A percentile compares a stretch with the other conserved stretches of the same genome.
Evolutionary conservation across 331 rosid genomes (phyloP).

Genomic region (Prunus yedoensis): DNA sequence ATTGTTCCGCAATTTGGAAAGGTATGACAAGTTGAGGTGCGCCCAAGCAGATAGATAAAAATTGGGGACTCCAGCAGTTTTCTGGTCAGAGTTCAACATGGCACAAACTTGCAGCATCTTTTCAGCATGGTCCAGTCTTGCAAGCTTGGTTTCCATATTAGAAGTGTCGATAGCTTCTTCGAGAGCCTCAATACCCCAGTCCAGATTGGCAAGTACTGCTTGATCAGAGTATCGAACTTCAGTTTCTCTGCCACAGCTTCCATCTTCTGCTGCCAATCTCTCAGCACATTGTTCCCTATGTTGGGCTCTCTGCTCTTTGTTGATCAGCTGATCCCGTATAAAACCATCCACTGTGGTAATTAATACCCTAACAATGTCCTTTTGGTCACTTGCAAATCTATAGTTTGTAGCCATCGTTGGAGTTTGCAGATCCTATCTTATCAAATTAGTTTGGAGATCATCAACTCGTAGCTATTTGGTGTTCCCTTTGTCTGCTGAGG

Average conservation of each 20-base stretch:
- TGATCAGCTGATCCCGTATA: conserved; percentile 58
- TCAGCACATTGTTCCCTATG: conserved; percentile 91
- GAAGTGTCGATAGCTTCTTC: conserved; percentile 86
- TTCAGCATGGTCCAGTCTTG: conserved; percentile 76
- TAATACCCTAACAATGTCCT: conserved; percentile 59
- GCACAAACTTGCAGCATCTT: conserved; percentile 95
- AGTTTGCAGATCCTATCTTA: neutral
- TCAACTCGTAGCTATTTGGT: conserved; percentile 5
- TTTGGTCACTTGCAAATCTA: conserved; percentile 65
- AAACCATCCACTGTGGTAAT: conserved; percentile 57
- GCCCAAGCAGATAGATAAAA: conserved; percentile 96
- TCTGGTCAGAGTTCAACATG: conserved; percentile 64
- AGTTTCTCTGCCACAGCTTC: conserved; percentile 48
- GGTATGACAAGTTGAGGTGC: conserved; percentile 70
- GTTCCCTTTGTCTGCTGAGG: conserved; percentile 8
- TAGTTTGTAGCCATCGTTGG: conserved; percentile 49
- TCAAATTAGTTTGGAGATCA: conserved; percentile 17
- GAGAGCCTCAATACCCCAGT: conserved; percentile 95
- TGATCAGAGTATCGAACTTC: conserved; percentile 91
- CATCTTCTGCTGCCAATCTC: conserved; percentile 91
- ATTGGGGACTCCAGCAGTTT: conserved; percentile 93
- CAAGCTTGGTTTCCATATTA: conserved; percentile 82
- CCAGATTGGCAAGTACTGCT: conserved; percentile 86
- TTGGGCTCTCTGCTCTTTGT: conserved; percentile 61
- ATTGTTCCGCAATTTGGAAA: conserved; percentile 71